Conservation (phyloP, 2,329 filamentous ascomycete species). For the Leptographium flavum region DNA sequence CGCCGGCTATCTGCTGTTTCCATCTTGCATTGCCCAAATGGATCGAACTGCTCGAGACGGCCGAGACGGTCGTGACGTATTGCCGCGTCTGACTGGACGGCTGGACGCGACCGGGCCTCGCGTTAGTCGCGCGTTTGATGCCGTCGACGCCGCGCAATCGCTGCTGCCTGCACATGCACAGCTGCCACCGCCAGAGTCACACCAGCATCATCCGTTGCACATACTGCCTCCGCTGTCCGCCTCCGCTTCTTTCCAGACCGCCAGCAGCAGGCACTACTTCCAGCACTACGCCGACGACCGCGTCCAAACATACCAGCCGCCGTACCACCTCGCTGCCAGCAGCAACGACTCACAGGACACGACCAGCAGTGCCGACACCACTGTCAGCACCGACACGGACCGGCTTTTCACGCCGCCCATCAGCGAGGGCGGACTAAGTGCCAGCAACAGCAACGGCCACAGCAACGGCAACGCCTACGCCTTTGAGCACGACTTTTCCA, state of each 20-base stretch:
- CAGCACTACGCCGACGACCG: background rate
- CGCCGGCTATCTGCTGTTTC: background rate
- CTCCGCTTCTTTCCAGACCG: conserved; percentile 6
- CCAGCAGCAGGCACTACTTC: conserved; percentile 8
- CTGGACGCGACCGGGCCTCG: conserved; percentile 11
- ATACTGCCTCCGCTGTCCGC: background rate
- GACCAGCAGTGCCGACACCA: conserved; percentile 18
- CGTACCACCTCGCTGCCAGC: conserved; percentile 1
- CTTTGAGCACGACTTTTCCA: conserved; percentile 21
- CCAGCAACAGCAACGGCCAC: conserved; percentile 20
- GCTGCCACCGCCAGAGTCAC: background rate
- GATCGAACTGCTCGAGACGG: conserved; percentile 7
- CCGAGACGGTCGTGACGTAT: conserved; percentile 7
- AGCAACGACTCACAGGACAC: conserved; percentile 21
- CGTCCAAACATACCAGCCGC: background rate
- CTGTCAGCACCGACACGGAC: conserved; percentile 23
- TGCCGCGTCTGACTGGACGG: conserved; percentile 10
- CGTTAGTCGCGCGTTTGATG: conserved; percentile 8
- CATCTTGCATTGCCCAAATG: conserved; percentile 7
- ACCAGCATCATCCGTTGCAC: conserved; percentile 1
- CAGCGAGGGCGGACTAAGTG: conserved; percentile 26
- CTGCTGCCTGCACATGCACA: conserved; percentile 5
- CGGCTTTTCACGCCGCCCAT: conserved; percentile 28
- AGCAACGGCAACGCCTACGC: background rate
- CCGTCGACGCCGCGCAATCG: conserved; percentile 5